Base-by-base conservation (phyloP, 2,329 filamentous ascomycete species). In the Diaporthe australafricana region DNA sequence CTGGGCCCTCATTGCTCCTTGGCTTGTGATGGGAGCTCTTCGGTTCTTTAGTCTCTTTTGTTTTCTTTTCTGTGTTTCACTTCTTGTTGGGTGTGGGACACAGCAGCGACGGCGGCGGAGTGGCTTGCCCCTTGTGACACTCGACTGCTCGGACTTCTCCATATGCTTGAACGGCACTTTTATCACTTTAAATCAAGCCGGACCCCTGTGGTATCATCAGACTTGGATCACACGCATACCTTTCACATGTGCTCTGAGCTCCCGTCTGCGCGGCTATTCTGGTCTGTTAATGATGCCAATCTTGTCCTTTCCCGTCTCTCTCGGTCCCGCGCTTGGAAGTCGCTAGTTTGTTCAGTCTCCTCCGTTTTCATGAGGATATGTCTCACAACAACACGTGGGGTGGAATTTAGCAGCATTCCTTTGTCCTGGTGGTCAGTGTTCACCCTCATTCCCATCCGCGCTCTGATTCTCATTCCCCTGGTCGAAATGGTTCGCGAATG, bases 331-430 rank as follows among this genome's bases (percentile, higher is more conserved):
- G 60, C 60, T 65, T 38, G 60, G 27, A 30, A 12, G n/a, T 50
- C 45, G 60, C 60, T 50, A 65, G 60, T 50, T 5, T 42, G 38
- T 27, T 12, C 27, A 32, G 48, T 27, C 32, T 32, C n/a, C 20
- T 57, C 60, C 60, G 60, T 25, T 65, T 65, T 50, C 60, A 30
- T 50, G 30, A 65, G 3, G 14, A 25, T 63, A 42, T 65, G 30
- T 65, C 60, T 25, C 42, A 30, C 60, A 50, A 8, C 60, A 65
- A 22, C 60, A 65, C 60, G 60, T 65, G 60, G 57, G 45, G 7
- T 50, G 60, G n/a, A 35, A 35, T 50, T 32, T 65, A 65, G 45
- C 42, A 65, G 22, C 60, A 65, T 65, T 50, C 60, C 60, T 42
- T 27, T 27, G 60, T 38, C 45, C 60, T 50, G 42, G 60, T 30